Percentiles rank a stretch among this genome's conserved stretches.
Evolutionary conservation across 768 basidiomycete species (phyloP).

Genomic region (Macrolepiota albuminosa): DNA sequence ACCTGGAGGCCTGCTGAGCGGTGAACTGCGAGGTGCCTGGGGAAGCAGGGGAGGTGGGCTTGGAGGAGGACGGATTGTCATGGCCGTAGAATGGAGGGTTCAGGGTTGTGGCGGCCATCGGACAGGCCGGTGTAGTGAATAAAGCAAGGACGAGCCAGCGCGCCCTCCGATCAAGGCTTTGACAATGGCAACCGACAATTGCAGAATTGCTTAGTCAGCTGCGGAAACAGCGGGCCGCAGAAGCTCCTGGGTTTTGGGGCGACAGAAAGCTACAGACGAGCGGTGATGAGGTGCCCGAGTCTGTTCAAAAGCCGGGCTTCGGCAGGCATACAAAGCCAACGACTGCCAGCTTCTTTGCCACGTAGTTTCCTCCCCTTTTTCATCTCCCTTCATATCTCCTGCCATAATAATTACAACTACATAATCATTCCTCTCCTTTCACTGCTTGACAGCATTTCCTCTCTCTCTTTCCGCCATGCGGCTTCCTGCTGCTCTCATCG

Average conservation of each 20-base stretch:
- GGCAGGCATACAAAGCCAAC: background rate
- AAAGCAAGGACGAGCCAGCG: no score
- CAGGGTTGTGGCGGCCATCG: constrained; percentile 16
- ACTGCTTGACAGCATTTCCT: constrained; percentile 13
- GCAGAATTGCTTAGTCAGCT: constrained; percentile 1
- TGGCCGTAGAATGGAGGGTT: constrained; percentile 12
- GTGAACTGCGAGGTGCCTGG: constrained; percentile 33
- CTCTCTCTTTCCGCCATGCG: constrained; percentile 31
- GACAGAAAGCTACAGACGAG: background rate
- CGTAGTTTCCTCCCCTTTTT: constrained; percentile 1
- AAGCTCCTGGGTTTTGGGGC: background rate
- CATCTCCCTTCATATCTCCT: constrained; percentile 4
- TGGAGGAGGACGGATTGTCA: constrained; percentile 22
- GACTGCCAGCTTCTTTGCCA: constrained; percentile 3
- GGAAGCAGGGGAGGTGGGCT: constrained; percentile 40
- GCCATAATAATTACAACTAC: background rate
- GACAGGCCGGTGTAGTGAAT: background rate
- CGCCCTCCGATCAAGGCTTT: no score
- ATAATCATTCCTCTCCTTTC: constrained; percentile 13
- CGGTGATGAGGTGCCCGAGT: background rate
- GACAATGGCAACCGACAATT: background rate
- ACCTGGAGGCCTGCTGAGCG: constrained; percentile 31
- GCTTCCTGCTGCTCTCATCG: constrained; percentile 39
- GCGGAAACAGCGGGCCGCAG: background rate
- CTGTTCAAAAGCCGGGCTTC: background rate